These are phyloP conservation scores for Saksenaea oblongispora DNA, from an alignment of 371 early-diverging fungal species.

Conservation along the genomic window DNA sequence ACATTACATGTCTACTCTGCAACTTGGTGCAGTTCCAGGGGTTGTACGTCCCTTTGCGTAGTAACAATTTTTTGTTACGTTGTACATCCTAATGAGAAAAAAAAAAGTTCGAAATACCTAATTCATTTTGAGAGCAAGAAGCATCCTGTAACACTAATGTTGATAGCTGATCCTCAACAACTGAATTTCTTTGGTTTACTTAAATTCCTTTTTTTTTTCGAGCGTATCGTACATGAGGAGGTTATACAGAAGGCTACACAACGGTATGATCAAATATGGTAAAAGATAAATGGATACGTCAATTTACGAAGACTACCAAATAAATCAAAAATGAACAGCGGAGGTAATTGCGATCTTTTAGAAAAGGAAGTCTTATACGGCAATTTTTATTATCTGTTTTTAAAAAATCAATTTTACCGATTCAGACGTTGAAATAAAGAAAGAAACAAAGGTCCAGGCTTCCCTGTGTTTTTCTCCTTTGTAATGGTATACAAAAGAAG, in stretches of 20 bases:
- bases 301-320: conserved; percentile 1
- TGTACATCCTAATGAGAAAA: background rate
- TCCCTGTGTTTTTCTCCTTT: background rate
- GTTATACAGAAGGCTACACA: background rate
- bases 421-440: background rate
- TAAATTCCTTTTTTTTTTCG: background rate
- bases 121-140: no score
- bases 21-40: background rate
- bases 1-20: background rate
- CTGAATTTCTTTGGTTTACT: no score
- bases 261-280: background rate
- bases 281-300: background rate
- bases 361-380: background rate
- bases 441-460: background rate
- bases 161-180: no score
- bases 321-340: background rate
- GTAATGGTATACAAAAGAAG: background rate
- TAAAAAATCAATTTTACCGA: no score
- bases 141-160: no score
- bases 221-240: background rate
- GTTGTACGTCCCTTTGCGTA: background rate
- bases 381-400: background rate
- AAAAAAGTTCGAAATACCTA: background rate
- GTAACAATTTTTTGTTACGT: background rate
- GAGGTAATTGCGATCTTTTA: background rate